Base-by-base conservation (phyloP, 2,329 filamentous ascomycete species). In the Penicillium sp. region DNA sequence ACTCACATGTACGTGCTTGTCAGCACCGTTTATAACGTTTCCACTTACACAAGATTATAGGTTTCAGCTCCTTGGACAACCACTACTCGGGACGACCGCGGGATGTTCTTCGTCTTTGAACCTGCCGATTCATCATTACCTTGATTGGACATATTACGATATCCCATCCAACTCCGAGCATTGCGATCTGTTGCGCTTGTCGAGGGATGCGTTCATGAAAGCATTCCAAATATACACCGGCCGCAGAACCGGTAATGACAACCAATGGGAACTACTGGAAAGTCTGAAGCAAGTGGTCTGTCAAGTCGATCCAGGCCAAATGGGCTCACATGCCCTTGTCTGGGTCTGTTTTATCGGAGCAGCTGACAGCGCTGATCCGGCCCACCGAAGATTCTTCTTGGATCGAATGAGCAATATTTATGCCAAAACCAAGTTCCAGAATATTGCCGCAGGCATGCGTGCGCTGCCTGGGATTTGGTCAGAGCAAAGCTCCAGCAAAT, bases 291-390 rank as follows among this genome's bases (percentile, higher is more conserved):
- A 62, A 11, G 66, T 71, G 3, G 65, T 75, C 0, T 31, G 57
- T 1, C 56, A 56, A 5, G 50, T 77, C 5, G 60, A 66, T 5
- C 56, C 64, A 0, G 50, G 63, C 1, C 67, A 63, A 0, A 66
- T 67, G 3, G 73, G 74, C 2, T 65, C 67, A 0, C 74, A 77
- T 39, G 69, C 72, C 1, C 67, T 77, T 0, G 73, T 77, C 0
- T 77, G 75, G 75, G 63, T 71, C 0, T 77, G 69, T 48, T 77
- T 77, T 29, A 66, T 77, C 1, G 74, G 72, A 1, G 73, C 72
- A 0, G 74, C 73, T 0, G 74, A 77, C 50, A 76, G 74, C 38
- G 63, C 62, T 0, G 59, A 70, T 1, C 67, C 68, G 0, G 65
- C 66, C 18, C 72, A 77, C 45, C 62, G 73, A 2, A 48, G 59